Base-by-base conservation (phyloP, 2,329 filamentous ascomycete genomes). In the Scedosporium apiospermum region DNA sequence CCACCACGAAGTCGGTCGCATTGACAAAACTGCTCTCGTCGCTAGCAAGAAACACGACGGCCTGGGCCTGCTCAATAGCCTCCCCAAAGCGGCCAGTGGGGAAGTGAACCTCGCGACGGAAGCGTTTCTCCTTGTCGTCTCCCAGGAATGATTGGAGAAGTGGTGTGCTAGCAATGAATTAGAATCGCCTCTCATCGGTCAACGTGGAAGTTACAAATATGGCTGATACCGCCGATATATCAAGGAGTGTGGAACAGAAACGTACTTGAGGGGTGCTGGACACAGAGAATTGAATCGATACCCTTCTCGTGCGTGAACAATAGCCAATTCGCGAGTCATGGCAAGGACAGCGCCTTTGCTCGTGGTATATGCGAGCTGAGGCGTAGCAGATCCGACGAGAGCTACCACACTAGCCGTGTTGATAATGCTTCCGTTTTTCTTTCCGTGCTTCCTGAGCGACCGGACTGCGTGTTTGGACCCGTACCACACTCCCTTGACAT, bases 81-180 rank as follows among this genome's bases (percentile, higher is more conserved):
- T 97, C 92, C 59, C 92, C 92, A 70, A 96, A 96, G 12, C 93
- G 85, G 51, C 92, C 92, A 6, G 83, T 85, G 4, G 92, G 92
- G 81, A 96, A 96, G 75, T 96, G 92, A 23, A 96, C 82, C 79
- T 96, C 91, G 63, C 92, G 88, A 57, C 93, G 83, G 70, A 85
- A 78, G 38, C 92, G 86, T 83, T 96, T 96, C 65, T 84, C 84
- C 72, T 85, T 73, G 77, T 96, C 92, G 69, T 95, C 90, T 65
- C 93, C 93, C 23, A 96, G 85, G 91, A 91, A 96, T 76, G 96
- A 90, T 78, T 96, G 92, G 62, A 96, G 81, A 34, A 96, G 83
- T 27, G 92, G 91, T 34, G 10, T 30, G 21, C 53, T 38, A 9
- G 34, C 34, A 38, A 38, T 38, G 34, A 12, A 4, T 38, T 38